Base-by-base conservation (phyloP, 2,329 filamentous ascomycete species). In the Aspergillus sp. region DNA sequence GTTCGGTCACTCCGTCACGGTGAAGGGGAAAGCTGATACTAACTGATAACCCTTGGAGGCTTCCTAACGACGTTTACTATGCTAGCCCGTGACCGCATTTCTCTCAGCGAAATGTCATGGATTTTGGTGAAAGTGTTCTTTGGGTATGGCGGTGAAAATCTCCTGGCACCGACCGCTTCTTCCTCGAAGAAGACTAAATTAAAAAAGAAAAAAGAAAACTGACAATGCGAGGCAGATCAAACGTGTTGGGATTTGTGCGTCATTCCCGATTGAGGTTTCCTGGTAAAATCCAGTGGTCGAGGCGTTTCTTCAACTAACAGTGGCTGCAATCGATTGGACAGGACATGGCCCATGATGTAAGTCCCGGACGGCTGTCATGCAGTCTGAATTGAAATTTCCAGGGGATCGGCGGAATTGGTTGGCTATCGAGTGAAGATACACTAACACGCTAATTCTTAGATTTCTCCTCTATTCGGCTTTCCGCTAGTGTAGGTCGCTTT, bases 61-160 rank as follows among this genome's bases (percentile, higher is more conserved):
- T 96, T 96, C 66, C 70, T 95, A 30, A 95, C 90, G 0, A 95
- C 89, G 4, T 82, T 82, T 51, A 77, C 76, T 4, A 72, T 82
- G 59, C 70, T 83, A 35, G 79, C 78, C 32, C 70, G 79, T 50
- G 78, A 78, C 52, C 70, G 72, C 46, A 75, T 79, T 57, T 77
- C 71, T 28, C 68, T 76, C 30, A 64, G 68, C 37, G 65, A 81
- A 51, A 81, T 82, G 74, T 77, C 77, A 36, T 81, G 77, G 73
- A 73, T 80, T 33, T 59, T 81, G 49, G 71, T 81, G 51, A 79
- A 82, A 48, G 79, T 82, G 29, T 82, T 83, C 64, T 82, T 82
- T 61, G 79, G 79, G 67, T 71, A 63, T 53, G 64, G 50, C 60
- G 49, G 71, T 81, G 51, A 79, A 82, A 48, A 78, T 82, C 28